Base-by-base conservation (phyloP, 768 basidiomycete genomes). In the Strobilomyces echinocephalus region DNA sequence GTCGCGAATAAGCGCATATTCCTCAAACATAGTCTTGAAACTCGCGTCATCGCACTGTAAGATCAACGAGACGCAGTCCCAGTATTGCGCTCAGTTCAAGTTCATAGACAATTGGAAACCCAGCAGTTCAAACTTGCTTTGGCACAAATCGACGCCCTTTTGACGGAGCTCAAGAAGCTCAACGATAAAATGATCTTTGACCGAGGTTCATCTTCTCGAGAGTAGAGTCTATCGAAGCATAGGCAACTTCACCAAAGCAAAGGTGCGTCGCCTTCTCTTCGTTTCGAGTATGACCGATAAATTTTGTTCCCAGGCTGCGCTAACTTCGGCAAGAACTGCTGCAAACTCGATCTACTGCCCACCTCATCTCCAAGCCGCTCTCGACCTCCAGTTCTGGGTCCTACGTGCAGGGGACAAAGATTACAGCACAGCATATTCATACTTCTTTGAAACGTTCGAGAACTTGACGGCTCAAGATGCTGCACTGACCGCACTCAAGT, bases 141-240 rank as follows among this genome's bases (percentile, higher is more conserved):
- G 12, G 63, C 79, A 0, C 79, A 92, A 47, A 94, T 97, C 57
- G 93, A 95, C 55, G 76, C 78, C 0, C 81, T 99, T 18, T 78
- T 98, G 34, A 86, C 86, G 2, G 97, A 98, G 70, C 81, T 99
- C 18, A 93, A 90, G 71, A 82, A 86, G 24, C 75, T 99, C 26
- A 97, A 99, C 69, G 97, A 98, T 74, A 98, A 98, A 77, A 88
- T 95, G 82, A 89, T 98, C 56, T 78, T 99, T 28, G n/a, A 97
- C 95, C 4, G 95, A 98, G 67, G 94, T 98, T 0, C 94, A 95
- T 63, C 79, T 99, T 9, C 80, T 98, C 36, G 95, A 99, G 72
- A 91, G 90, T 53, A 75, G 92, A 41, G 91, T 95, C 2, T 91
- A 95, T 65, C 83, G 93, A 55, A 92, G 91, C 2, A 82, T 92